These are phyloP conservation scores for Terana coerulea DNA, from an alignment of 768 basidiomycete genomes.

Conservation along the genomic window DNA sequence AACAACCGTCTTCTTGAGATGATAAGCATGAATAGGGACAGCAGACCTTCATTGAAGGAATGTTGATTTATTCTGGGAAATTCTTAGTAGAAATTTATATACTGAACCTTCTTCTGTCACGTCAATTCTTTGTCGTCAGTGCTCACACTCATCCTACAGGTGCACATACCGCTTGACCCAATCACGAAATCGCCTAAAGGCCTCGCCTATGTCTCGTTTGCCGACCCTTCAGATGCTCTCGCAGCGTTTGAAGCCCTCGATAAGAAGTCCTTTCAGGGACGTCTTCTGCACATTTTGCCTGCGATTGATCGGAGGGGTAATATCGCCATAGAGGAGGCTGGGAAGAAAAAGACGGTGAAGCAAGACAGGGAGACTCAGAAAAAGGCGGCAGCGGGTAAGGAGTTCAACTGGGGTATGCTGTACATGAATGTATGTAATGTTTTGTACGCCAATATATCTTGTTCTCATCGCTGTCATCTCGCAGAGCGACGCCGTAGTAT, in stretches of 20 bases:
- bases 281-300: slow-evolving; percentile 85
- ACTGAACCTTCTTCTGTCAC: slow-evolving; percentile 25
- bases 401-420: slow-evolving; percentile 90
- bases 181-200: slow-evolving; percentile 50
- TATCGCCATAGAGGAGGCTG: slow-evolving; percentile 38
- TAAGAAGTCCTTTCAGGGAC: slow-evolving; percentile 84
- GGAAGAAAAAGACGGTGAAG: slow-evolving; percentile 53
- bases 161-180: slow-evolving; percentile 54
- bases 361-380: slow-evolving; percentile 55
- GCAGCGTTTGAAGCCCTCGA: slow-evolving; percentile 78
- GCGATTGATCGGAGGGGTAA: slow-evolving; percentile 67
- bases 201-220: slow-evolving; percentile 57
- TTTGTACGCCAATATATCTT: slow-evolving; percentile 23
- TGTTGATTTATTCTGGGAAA: slow-evolving; percentile 43
- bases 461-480: slow-evolving; percentile 13
- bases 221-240: slow-evolving; percentile 44
- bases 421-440: slow-evolving; percentile 90
- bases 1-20: slow-evolving; percentile 28
- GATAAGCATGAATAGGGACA: slow-evolving; percentile 53
- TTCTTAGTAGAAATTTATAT: slow-evolving; percentile 55
- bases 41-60: slow-evolving; percentile 48
- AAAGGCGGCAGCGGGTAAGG: slow-evolving; percentile 66
- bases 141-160: slow-evolving; percentile 26
- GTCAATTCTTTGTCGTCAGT: neutral
- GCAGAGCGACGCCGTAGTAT: slow-evolving; percentile 92